Percentiles rank a stretch among this genome's conserved stretches.
These are phyloP conservation scores for Pelargonium fulgidum DNA, from an alignment of 441 rosid species.

Conservation along the genomic window DNA sequence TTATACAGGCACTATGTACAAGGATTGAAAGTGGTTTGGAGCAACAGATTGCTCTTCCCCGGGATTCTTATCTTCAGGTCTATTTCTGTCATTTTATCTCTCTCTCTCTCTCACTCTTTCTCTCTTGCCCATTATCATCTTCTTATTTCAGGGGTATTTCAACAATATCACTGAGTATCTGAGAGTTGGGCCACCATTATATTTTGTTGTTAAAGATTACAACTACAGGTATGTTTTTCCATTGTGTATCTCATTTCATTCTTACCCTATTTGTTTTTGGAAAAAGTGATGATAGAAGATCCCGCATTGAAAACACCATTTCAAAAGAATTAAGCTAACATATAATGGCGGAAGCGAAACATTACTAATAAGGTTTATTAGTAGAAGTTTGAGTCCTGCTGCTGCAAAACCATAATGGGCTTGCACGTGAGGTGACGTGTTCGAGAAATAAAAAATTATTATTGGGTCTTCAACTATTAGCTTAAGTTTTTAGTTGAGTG, in stretches of 20 bases:
- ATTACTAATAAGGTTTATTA: no score
- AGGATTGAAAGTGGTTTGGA: constrained; percentile 60
- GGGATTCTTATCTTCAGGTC: constrained; percentile 68
- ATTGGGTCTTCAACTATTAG: no score
- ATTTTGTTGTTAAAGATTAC: constrained; percentile 59
- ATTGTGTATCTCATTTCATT: constrained; percentile 8
- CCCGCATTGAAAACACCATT: not conserved
- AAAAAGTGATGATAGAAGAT: not conserved
- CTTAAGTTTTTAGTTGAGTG: no score
- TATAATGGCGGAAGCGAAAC: no score
- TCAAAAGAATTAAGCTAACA: no score
- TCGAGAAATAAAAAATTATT: no score
- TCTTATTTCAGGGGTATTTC: constrained; percentile 44
- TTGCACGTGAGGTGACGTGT: no score
- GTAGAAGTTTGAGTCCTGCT: no score
- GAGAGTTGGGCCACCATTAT: constrained; percentile 58
- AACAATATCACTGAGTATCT: constrained; percentile 46
- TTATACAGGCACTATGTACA: constrained; percentile 42
- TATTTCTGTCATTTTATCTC: not conserved
- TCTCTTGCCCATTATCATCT: constrained; percentile 3
- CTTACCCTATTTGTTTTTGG: not conserved
- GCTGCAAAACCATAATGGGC: no score
- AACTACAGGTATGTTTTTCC: constrained; percentile 41
- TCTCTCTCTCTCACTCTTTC: constrained; percentile 1
- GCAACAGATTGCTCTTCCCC: constrained; percentile 63